These are phyloP conservation scores for Kodamaea hsintzibuensis DNA, from an alignment of 805 yeast species.

Conservation along the genomic window DNA sequence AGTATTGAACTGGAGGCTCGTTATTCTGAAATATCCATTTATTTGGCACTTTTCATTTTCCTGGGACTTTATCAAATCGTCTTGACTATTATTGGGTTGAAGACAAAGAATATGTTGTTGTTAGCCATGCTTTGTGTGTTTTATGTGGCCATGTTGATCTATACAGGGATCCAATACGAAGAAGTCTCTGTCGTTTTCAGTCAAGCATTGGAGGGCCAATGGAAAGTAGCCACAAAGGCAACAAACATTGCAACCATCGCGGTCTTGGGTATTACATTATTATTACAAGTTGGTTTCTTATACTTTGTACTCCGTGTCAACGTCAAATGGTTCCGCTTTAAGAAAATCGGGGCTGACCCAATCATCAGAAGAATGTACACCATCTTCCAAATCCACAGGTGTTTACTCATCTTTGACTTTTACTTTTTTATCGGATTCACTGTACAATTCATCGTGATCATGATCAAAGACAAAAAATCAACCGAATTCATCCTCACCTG, in stretches of 20 bases:
- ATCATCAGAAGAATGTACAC: conserved; percentile 37
- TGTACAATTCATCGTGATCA: conserved; percentile 48
- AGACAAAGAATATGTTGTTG: conserved; percentile 40
- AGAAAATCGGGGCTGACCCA: conserved; percentile 50
- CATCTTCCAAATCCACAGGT: conserved; percentile 41
- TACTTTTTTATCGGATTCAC: conserved; percentile 54
- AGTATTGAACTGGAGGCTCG: conserved; percentile 17
- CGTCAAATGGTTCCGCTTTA: conserved; percentile 49
- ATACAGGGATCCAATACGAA: conserved; percentile 47
- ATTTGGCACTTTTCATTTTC: conserved; percentile 49
- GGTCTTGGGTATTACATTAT: conserved; percentile 37
- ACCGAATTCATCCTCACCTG: conserved; percentile 49
- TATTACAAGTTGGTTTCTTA: conserved; percentile 31
- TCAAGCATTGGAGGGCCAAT: conserved; percentile 22
- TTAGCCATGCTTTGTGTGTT: conserved; percentile 41
- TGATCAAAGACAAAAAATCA: conserved; percentile 35
- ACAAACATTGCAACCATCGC: conserved; percentile 45
- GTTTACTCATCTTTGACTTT: conserved; percentile 40
- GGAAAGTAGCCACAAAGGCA: conserved; percentile 36
- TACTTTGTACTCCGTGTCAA: conserved; percentile 34
- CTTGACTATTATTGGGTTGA: conserved; percentile 39
- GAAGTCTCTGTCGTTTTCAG: conserved; percentile 29
- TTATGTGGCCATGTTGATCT: conserved; percentile 44
- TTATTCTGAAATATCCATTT: conserved; percentile 38
- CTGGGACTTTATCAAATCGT: conserved; percentile 44